Percentiles rank a stretch among this genome's conserved stretches.
These are phyloP conservation scores for Ganoderma lingzhi DNA, from an alignment of 1,284 basidiomycete species.

Conservation along the genomic window DNA sequence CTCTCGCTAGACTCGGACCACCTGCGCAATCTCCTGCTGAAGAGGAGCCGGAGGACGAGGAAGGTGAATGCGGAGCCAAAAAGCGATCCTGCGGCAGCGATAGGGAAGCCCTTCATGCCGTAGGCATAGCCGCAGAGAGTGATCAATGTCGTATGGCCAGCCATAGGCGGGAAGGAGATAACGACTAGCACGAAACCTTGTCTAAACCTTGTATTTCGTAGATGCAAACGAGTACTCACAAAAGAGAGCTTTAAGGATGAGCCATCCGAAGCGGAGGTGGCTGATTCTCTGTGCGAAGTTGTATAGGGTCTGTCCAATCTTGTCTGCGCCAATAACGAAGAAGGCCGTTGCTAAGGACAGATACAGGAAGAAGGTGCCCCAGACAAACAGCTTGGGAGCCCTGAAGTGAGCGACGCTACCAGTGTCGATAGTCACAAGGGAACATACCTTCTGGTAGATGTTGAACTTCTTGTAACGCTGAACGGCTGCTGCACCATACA, in stretches of 20 bases:
- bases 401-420: not conserved
- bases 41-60: slow-evolving; percentile 64
- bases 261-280: slow-evolving; percentile 66
- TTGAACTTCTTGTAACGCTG: slow-evolving; percentile 56
- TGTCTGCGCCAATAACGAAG: slow-evolving; percentile 64
- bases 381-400: slow-evolving; percentile 47
- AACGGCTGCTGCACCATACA: slow-evolving; percentile 42
- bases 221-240: slow-evolving; percentile 48
- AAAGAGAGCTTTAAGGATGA: slow-evolving; percentile 59
- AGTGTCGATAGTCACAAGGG: not conserved
- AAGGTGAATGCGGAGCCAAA: slow-evolving; percentile 77
- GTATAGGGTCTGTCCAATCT: slow-evolving; percentile 76
- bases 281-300: slow-evolving; percentile 71
- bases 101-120: slow-evolving; percentile 76
- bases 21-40: slow-evolving; percentile 58
- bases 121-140: slow-evolving; percentile 85
- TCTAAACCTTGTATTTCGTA: not conserved
- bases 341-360: slow-evolving; percentile 52
- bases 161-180: slow-evolving; percentile 80
- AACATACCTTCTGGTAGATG: slow-evolving; percentile 56
- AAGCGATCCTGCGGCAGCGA: slow-evolving; percentile 69
- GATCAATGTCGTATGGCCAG: slow-evolving; percentile 73
- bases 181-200: slow-evolving; percentile 51
- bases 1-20: slow-evolving; percentile 73
- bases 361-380: slow-evolving; percentile 55